Evolutionary conservation across 768 basidiomycete genomes (phyloP).

Genomic region (Artomyces pyxidatus): DNA sequence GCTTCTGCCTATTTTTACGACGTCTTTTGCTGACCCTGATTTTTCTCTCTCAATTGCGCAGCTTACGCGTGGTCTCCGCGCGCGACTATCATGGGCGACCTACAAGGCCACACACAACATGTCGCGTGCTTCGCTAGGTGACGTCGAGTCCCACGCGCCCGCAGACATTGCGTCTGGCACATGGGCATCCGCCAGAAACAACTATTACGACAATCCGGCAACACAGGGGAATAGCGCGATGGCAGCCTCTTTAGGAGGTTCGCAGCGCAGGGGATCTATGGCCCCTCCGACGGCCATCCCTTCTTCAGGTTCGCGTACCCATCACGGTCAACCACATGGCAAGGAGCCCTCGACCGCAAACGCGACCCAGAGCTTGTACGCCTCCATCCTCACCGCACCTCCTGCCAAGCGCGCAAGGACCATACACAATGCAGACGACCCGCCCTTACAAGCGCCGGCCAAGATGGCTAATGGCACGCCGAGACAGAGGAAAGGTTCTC

Average conservation of each 20-base stretch:
- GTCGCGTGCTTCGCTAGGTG: slow-evolving; percentile 54
- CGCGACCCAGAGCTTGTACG: slow-evolving; percentile 54
- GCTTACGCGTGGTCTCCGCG: slow-evolving; percentile 75
- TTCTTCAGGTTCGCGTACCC: slow-evolving; percentile 9
- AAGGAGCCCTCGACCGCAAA: slow-evolving; percentile 26
- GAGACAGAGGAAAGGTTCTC: slow-evolving; percentile 17
- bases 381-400: slow-evolving; percentile 72
- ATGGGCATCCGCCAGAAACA: slow-evolving; percentile 22
- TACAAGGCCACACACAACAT: slow-evolving; percentile 78
- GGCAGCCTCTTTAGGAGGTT: slow-evolving; percentile 17
- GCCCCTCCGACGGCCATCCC: slow-evolving; percentile 29
- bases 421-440: slow-evolving; percentile 66
- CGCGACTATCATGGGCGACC: slow-evolving; percentile 75
- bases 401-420: slow-evolving; percentile 69
- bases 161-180: slow-evolving; percentile 28
- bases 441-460: slow-evolving; percentile 50
- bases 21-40: slow-evolving; percentile 15
- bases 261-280: slow-evolving; percentile 34
- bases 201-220: slow-evolving; percentile 44
- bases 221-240: slow-evolving; percentile 37
- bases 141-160: slow-evolving; percentile 58
- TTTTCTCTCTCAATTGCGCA: slow-evolving; percentile 30
- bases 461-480: slow-evolving; percentile 20
- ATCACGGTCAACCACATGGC: slow-evolving; percentile 16
- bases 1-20: slow-evolving; percentile 8